A percentile compares a stretch with the other conserved stretches of the same genome.
phyloP scores from a whole-genome alignment of 1,284 basidiomycete species.

The Moesziomyces sp. region DNA sequence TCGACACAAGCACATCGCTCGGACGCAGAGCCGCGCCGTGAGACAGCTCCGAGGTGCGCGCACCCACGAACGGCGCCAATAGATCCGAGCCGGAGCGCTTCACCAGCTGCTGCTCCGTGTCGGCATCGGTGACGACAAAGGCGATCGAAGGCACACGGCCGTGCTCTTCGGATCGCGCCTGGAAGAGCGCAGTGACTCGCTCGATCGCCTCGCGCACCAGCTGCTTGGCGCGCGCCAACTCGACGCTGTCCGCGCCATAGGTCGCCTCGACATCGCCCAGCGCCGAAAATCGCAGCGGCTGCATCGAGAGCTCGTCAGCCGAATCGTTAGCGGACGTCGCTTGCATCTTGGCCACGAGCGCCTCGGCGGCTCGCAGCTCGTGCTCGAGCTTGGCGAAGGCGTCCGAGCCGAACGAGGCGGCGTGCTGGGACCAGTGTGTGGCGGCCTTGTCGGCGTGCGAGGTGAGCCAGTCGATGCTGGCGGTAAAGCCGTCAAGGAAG shows the following conservation, averaged over 20 bases:
- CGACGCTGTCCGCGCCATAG: constrained; percentile 35
- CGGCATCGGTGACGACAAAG: constrained; percentile 37
- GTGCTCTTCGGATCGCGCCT: constrained; percentile 25
- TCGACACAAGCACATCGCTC: not conserved
- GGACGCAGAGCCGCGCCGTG: constrained; percentile 1
- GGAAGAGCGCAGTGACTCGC: constrained; percentile 20
- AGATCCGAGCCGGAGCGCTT: constrained; percentile 27
- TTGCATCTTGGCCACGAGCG: constrained; percentile 25
- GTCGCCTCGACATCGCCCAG: constrained; percentile 36
- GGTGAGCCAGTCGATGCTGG: constrained; percentile 41
- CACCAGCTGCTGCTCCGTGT: constrained; percentile 3
- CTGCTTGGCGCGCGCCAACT: constrained; percentile 33
- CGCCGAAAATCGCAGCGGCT: constrained; percentile 48
- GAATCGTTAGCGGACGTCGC: not conserved
- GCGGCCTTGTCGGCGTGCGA: constrained; percentile 6
- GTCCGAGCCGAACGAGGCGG: constrained; percentile 27
- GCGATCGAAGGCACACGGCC: constrained; percentile 34
- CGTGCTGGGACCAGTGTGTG: constrained; percentile 28
- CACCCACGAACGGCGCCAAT: constrained; percentile 24
- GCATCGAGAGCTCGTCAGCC: constrained; percentile 27
- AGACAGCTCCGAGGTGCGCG: constrained; percentile 13
- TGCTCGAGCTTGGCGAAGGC: constrained; percentile 36
- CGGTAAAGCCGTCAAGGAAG: constrained; percentile 33
- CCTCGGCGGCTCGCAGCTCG: constrained; percentile 37
- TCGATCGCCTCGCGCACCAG: constrained; percentile 28